phyloP scores from a whole-genome alignment of 129 eudicot genomes.

The Centrapalus pauciflorus region DNA sequence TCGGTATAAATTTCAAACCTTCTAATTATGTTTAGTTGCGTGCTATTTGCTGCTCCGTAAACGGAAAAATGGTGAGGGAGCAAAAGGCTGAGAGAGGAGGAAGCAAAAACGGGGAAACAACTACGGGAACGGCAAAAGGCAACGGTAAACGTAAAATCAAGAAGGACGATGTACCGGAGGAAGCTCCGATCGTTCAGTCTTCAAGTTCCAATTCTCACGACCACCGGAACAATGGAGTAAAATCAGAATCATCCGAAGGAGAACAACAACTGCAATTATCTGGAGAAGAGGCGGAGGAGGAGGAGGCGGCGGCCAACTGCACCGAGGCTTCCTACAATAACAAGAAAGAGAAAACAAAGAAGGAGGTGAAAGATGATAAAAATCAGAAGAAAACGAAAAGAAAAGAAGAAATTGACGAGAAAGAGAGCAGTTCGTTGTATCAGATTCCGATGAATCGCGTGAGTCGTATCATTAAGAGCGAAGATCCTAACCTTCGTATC shows the following conservation, averaged over 20 bases:
- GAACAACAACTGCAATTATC: conserved; percentile 1
- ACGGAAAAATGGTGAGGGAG: conserved; percentile 15
- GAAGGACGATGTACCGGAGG: neutral
- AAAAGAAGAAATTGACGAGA: conserved; percentile 24
- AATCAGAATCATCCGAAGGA: neutral
- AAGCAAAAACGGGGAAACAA: neutral
- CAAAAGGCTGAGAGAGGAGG: conserved; percentile 8
- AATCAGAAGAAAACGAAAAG: conserved; percentile 6
- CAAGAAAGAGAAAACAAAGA: neutral
- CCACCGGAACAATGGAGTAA: conserved; percentile 11
- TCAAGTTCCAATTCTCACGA: conserved; percentile 12
- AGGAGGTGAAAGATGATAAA: neutral
- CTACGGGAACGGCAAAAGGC: conserved; percentile 15
- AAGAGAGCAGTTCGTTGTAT: conserved; percentile 23
- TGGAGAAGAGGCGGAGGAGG: conserved; percentile 6
- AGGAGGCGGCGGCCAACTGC: conserved; percentile 1
- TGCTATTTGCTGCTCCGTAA: neutral
- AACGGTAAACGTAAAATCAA: conserved; percentile 23
- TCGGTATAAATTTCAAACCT: neutral
- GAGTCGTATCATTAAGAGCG: conserved; percentile 56
- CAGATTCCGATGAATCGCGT: conserved; percentile 62
- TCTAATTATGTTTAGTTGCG: neutral
- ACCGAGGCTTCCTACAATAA: conserved; percentile 9
- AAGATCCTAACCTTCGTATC: conserved; percentile 41
- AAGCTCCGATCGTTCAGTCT: neutral